Conservation (phyloP, 768 basidiomycete species). For the Mycena rosella region DNA sequence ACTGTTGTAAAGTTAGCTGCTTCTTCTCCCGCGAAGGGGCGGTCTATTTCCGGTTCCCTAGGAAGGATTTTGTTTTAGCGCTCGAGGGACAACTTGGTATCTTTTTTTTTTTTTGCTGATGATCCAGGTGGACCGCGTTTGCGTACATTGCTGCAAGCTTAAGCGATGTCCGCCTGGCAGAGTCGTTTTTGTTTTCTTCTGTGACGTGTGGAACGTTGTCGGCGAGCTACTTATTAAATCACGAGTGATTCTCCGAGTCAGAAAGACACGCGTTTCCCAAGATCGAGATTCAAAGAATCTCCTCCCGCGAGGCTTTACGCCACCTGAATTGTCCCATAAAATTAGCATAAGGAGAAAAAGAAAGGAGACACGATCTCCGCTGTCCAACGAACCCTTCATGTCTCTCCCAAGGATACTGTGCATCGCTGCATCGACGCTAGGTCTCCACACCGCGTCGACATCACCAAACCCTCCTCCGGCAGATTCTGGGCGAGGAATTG, state of each 20-base stretch:
- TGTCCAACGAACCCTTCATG: constrained; percentile 9
- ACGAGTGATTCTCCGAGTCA: constrained; percentile 27
- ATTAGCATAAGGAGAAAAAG: constrained; percentile 8
- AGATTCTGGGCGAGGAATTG: constrained; percentile 5
- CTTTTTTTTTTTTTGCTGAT: not conserved
- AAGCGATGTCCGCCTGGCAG: no score
- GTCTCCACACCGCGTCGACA: constrained; percentile 30
- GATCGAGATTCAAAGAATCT: constrained; percentile 19
- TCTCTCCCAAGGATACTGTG: constrained; percentile 27
- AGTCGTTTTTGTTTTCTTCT: not conserved
- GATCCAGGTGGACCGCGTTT: not conserved
- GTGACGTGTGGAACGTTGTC: constrained; percentile 27
- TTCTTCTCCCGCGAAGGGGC: constrained; percentile 28
- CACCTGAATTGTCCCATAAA: constrained; percentile 22
- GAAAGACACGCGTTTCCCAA: constrained; percentile 11
- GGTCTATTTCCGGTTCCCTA: not conserved
- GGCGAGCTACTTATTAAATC: constrained; percentile 30
- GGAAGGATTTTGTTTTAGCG: no score
- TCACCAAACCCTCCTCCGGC: constrained; percentile 31
- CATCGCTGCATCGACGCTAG: constrained; percentile 23
- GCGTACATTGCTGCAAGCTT: not conserved
- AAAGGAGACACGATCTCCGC: not conserved
- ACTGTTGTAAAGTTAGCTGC: constrained; percentile 6
- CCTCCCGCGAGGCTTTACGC: constrained; percentile 30
- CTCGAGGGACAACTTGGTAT: not conserved